phyloP scores from a whole-genome alignment of 164 flowering plant genomes.

The Echeveria elegans region DNA sequence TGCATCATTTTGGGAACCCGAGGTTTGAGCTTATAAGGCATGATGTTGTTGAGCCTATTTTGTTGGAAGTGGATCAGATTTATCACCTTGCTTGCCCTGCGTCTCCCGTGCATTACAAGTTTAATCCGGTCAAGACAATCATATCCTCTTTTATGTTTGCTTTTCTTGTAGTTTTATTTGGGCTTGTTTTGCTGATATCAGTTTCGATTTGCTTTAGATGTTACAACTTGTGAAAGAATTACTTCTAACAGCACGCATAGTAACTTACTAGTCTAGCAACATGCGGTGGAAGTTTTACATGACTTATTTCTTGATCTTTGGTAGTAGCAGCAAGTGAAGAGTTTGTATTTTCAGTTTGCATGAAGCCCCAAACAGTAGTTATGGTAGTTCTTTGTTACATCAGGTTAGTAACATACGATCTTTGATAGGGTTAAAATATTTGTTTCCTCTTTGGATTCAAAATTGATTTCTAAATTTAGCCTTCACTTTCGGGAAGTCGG shows the following conservation, averaged over 20 bases:
- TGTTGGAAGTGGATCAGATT: too few relatives aligned
- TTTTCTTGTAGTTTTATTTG: not conserved
- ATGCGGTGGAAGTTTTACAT: not conserved
- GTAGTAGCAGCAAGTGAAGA: not conserved
- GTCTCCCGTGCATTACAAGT: too few relatives aligned
- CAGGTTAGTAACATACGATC: not conserved
- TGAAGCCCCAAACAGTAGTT: not conserved
- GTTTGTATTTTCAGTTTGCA: not conserved
- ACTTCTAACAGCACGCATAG: not conserved
- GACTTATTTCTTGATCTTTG: not conserved
- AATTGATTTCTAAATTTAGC: not conserved
- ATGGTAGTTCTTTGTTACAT: not conserved
- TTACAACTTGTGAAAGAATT: not conserved
- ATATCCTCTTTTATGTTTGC: too few relatives aligned
- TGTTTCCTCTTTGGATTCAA: too few relatives aligned
- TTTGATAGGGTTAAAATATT: too few relatives aligned
- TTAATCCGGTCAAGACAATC: too few relatives aligned
- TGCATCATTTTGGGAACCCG: too few relatives aligned
- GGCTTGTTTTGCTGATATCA: not conserved
- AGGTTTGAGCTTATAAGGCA: conserved; percentile 88
- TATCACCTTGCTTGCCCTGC: too few relatives aligned
- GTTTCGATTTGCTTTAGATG: not conserved
- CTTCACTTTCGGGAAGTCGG: not conserved
- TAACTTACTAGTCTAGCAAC: too few relatives aligned
- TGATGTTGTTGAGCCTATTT: conserved; percentile 92